Base-by-base conservation (phyloP, 345 rosid genomes). In the Triadica sebifera region DNA sequence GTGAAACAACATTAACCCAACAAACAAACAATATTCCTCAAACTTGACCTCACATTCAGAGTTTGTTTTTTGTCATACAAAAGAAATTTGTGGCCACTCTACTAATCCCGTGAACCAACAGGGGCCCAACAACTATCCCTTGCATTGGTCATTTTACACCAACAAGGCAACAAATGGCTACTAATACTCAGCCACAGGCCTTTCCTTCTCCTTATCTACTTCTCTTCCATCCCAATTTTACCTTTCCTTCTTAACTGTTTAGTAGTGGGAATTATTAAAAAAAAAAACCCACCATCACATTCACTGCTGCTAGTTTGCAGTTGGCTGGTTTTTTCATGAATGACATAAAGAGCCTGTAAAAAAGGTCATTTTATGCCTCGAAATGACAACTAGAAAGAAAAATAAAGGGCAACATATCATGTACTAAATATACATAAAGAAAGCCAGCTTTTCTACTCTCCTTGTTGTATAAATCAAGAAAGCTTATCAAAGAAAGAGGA, bases 301-400 rank as follows among this genome's bases (percentile, higher is more conserved):
- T 81, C 77, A 81, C 75, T 60, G 73, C 77, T 41, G 67, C n/a
- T 52, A 12, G 58, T 74, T 83, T 84, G 75, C 83, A 81, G 85
- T 77, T 84, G 70, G 75, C n/a, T 85, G 70, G 81, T 69, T 85
- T 86, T 49, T 73, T 70, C 83, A 71, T 85, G 87, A 86, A n/a
- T 65, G 22, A 20, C 78, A 82, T 81, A 59, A 81, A 69, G 63
- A 37, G 24, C 13, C 34, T 29, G 71, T 50, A 46, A 19, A n/a
- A n/a, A 45, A 63, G 76, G 66, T 52, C 65, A 29, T 38, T 58
- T 39, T 25, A 47, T 58, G 43, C 41, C 34, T 24, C 37, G 12
- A 19, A 3, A 4, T 19, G 17, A 50, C 55, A 22, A 1, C 24
- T 38, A 47, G 3, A 10, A 56, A 39, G 8, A 55, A 25, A 17